phyloP scores from a whole-genome alignment of 2,329 filamentous ascomycete genomes.

The Aspergillus brasiliensis region DNA sequence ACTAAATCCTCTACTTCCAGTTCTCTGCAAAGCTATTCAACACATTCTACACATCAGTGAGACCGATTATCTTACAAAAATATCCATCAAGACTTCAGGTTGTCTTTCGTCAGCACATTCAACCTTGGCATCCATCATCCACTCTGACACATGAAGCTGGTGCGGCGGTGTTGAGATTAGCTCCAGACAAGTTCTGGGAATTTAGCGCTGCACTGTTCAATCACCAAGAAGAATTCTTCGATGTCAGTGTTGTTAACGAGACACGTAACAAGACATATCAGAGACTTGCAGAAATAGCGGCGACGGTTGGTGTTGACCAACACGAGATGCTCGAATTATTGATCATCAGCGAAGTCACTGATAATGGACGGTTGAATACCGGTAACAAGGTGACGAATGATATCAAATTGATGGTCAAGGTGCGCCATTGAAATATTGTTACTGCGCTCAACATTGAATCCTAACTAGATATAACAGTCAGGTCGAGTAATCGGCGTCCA shows the following conservation, averaged over 20 bases:
- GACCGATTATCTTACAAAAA: conserved; percentile 63
- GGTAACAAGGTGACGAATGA: conserved; percentile 85
- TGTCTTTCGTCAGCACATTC: conserved; percentile 87
- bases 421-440: conserved; percentile 32
- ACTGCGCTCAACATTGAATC: conserved; percentile 4
- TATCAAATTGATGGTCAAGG: conserved; percentile 80
- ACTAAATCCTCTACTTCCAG: conserved; percentile 31
- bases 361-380: conserved; percentile 70
- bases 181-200: conserved; percentile 74
- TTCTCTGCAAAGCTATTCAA: conserved; percentile 75
- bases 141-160: conserved; percentile 73
- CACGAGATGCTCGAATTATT: conserved; percentile 69
- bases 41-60: conserved; percentile 68
- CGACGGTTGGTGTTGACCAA: conserved; percentile 67
- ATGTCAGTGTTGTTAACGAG: conserved; percentile 81
- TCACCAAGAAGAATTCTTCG: conserved; percentile 77
- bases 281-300: conserved; percentile 74
- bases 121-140: conserved; percentile 91
- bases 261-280: conserved; percentile 80
- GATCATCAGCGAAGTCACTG: conserved; percentile 64
- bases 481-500: conserved; percentile 79
- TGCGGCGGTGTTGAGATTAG: conserved; percentile 72
- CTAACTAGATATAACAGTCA: conserved; percentile 38
- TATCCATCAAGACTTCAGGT: conserved; percentile 67
- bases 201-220: conserved; percentile 72